A percentile compares a stretch with the other conserved stretches of the same genome.
Conservation (phyloP, 306 rosid species). For the Corylus avellana region DNA sequence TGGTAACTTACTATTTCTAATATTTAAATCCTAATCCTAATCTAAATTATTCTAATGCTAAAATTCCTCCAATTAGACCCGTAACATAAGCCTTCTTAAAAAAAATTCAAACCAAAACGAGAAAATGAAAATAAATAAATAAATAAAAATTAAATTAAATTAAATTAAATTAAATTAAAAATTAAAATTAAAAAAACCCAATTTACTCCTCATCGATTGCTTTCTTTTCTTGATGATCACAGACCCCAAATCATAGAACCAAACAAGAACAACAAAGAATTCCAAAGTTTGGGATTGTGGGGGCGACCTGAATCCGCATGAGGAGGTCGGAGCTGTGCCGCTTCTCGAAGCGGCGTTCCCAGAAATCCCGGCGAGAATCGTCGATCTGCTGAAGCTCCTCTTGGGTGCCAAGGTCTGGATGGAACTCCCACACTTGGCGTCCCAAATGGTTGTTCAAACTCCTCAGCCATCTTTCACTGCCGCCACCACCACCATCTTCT, state of each 20-base stretch:
- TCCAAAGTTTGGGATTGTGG: not conserved
- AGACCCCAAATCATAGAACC: not conserved
- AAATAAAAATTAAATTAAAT: too few species aligned
- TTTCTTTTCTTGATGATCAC: not conserved
- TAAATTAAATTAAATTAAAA: too few species aligned
- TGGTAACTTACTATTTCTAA: too few species aligned
- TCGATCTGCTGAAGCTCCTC: constrained; percentile 52
- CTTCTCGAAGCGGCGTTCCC: constrained; percentile 46
- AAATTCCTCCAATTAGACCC: too few species aligned
- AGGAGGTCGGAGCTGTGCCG: constrained; percentile 80
- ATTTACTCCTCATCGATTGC: not conserved
- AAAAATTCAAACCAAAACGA: too few species aligned
- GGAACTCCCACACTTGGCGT: constrained; percentile 83
- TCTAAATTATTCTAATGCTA: too few species aligned
- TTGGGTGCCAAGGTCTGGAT: constrained; percentile 52
- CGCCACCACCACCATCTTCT: not conserved
- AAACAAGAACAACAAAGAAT: not conserved
- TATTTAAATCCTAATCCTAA: too few species aligned
- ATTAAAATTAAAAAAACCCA: not conserved
- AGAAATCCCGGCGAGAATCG: constrained; percentile 46
- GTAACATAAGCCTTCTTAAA: too few species aligned
- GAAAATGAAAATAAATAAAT: too few species aligned
- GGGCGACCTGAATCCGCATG: constrained; percentile 76
- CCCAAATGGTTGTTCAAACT: constrained; percentile 66
- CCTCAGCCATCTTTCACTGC: constrained; percentile 75